Evolutionary conservation across 352 stramenopile species (phyloP).

Genomic region (Phytophthora constricta): DNA sequence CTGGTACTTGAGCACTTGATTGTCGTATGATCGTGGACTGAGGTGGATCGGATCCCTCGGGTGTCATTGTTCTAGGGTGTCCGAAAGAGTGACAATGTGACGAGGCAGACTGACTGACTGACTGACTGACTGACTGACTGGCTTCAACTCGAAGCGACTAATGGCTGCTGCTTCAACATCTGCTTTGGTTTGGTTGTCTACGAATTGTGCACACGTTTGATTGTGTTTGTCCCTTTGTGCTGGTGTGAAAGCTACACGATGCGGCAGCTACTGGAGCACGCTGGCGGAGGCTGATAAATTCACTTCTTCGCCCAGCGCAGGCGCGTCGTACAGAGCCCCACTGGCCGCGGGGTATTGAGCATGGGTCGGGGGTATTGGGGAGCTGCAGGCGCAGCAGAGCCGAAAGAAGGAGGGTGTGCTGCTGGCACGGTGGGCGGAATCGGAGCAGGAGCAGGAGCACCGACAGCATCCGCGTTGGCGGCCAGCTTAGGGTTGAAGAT

Average conservation of each 20-base stretch:
- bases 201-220: constrained; percentile 6
- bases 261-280: constrained; percentile 63
- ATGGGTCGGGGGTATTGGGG: constrained; percentile 15
- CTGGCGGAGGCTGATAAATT: constrained; percentile 76
- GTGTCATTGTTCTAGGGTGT: not conserved
- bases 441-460: constrained; percentile 22
- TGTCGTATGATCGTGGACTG: not conserved
- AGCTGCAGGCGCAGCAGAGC: constrained; percentile 17
- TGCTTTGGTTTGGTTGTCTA: not conserved
- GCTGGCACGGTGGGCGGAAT: not conserved
- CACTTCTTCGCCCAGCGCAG: constrained; percentile 64
- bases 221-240: no score
- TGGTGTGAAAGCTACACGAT: not conserved
- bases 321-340: constrained; percentile 37
- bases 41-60: not conserved
- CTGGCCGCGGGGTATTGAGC: not conserved
- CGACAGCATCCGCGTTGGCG: constrained; percentile 33
- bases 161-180: not conserved
- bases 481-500: constrained; percentile 87
- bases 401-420: constrained; percentile 34
- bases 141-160: constrained; percentile 5
- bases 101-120: constrained; percentile 18
- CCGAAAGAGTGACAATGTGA: not conserved
- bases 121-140: no score
- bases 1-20: not conserved